Base-by-base conservation (phyloP, 108 stramenopile species). In the Schizochytrium sp. region DNA sequence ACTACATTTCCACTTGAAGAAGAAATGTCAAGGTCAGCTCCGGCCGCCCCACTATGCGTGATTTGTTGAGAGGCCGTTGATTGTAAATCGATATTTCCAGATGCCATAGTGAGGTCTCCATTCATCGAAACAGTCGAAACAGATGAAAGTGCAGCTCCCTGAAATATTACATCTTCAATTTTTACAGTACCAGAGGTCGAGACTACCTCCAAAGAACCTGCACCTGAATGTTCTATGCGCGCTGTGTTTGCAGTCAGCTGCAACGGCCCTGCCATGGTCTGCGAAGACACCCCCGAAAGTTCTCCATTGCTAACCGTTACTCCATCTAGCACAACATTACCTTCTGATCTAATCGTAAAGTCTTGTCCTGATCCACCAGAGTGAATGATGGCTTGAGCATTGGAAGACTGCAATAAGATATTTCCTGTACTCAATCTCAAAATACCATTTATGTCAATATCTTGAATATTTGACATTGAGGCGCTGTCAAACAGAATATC, bases 141-240 rank as follows among this genome's bases (percentile, higher is more conserved):
- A 13, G 50, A 49, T 17, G 76, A 83, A 5, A 83, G 10, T 46
- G 47, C 53, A 5, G 10, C 76, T 17, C 53, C 50, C 15, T 83
- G 17, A 50, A 83, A 83, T 0, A 49, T 40, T 10, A 83, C 76
- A 42, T 83, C 76, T 50, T 83, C 76, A 7, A 83, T 53, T 10
- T 17, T 40, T n/a, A 83, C 76, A 40, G 53, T 55, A 10, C 76
- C 76, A n/a, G 47, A 55, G 5, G 76, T 19, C n/a, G 76, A 83
- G 10, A 10, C 47, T n/a, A 83, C 55, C 17, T 42, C n/a, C 10
- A 83, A 53, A n/a, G 47, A 49, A n/a, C n/a, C 40, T 5, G 76
- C 47, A 0, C 76, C 76, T 10, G 47, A 46, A 53, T 83, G 76
- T 53, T 55, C 50, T 1, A 83, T 83, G 45, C 47, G 76, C 53